Base-by-base conservation (phyloP, 2,329 filamentous ascomycete species). In the Cryoendolithus antarcticus region DNA sequence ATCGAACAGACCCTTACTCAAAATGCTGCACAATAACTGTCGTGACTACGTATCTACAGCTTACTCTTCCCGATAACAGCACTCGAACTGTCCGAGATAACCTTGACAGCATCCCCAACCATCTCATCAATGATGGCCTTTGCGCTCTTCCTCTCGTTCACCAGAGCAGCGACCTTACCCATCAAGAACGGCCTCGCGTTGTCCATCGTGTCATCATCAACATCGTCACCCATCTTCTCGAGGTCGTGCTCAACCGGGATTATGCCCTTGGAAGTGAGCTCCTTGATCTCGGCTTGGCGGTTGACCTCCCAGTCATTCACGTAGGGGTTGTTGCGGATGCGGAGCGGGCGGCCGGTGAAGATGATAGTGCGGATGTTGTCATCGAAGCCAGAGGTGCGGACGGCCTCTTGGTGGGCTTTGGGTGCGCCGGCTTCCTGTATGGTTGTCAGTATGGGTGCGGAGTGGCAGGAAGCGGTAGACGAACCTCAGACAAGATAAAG, bases 321-420 rank as follows among this genome's bases (percentile, higher is more conserved):
- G 66, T 98, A 98, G 5, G 81, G 64, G 70, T 96, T 98, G 60
- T 76, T 91, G 61, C 88, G 81, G 43, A 98, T 91, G 51, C 91
- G 85, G 59, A 98, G 72, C 28, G 91, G 91, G 42, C 91, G 84
- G 40, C 91, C 91, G 41, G 91, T 98, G 75, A 96, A 98, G 69
- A 98, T 98, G 63, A 96, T 85, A 37, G 91, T 98, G 60, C 86
- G 83, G 61, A 96, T 70, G 58, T 93, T 98, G 66, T 98, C 91
- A 64, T 96, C 86, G 62, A 91, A 94, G 52, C 83, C 77, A 38
- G 91, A 77, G 33, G 89, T 95, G 57, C 78, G 77, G 52, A 98
- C 91, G 45, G 89, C 86, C 59, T 98, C 89, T 70, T 96, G 91
- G 73, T 98, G 89, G 34, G 83, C 76, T 63, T 86, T 80, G 52